Evolutionary conservation across 208 protist genomes (phyloP).

Genomic region (Leishmania lainsoni): DNA sequence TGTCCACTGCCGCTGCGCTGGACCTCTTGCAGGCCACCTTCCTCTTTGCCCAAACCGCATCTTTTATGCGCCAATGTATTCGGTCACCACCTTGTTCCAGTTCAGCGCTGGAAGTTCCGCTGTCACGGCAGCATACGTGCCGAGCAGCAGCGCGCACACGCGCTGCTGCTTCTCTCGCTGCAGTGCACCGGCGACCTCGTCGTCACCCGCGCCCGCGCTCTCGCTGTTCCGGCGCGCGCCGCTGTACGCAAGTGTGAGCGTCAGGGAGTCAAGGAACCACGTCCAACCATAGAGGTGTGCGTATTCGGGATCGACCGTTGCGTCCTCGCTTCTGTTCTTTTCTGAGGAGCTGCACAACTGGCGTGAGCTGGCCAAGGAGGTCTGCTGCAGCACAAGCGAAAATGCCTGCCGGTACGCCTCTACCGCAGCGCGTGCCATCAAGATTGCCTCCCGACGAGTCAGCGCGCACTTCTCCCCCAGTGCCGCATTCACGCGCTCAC

Average conservation of each 20-base stretch:
- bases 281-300: constrained; percentile 9
- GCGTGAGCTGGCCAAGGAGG: background rate
- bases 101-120: constrained; percentile 2
- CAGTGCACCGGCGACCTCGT: background rate
- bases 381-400: background rate
- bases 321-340: background rate
- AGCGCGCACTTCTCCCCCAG: background rate
- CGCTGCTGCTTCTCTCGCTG: constrained; percentile 5
- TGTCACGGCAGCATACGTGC: background rate
- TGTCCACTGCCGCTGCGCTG: background rate
- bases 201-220: too few species aligned
- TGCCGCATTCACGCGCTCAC: background rate
- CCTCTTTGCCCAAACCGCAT: too few species aligned
- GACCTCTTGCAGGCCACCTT: background rate
- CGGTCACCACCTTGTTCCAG: background rate
- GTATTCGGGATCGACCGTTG: too few species aligned
- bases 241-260: constrained; percentile 4
- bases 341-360: background rate
- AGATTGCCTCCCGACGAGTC: constrained; percentile 6
- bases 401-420: constrained; percentile 13
- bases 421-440: constrained; percentile 8
- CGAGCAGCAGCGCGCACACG: constrained; percentile 9
- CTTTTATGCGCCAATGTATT: background rate
- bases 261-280: constrained; percentile 23
- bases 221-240: background rate